A percentile compares a stretch with the other conserved stretches of the same genome.
These are phyloP conservation scores for Zygosaccharomyces pseudobailii DNA, from an alignment of 1,139 yeast genomes.

Conservation along the genomic window DNA sequence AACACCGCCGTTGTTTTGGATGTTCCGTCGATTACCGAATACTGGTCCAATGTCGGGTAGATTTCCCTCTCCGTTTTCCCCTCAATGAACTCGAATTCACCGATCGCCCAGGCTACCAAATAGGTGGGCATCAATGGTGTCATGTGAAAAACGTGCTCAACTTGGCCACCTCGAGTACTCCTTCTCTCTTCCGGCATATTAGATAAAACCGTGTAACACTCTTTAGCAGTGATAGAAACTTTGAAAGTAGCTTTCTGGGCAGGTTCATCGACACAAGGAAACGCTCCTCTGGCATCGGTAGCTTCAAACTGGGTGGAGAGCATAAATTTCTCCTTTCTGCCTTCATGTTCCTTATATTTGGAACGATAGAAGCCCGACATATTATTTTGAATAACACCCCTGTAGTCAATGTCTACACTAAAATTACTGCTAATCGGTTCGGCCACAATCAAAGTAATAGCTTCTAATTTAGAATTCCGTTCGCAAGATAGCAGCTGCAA, in stretches of 20 bases:
- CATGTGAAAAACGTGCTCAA: slow-evolving; percentile 46
- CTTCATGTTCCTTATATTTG: slow-evolving; percentile 44
- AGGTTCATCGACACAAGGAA: slow-evolving; percentile 90
- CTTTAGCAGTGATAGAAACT: slow-evolving; percentile 56
- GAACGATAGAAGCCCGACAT: slow-evolving; percentile 90
- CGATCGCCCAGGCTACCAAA: slow-evolving; percentile 71
- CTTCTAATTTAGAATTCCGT: slow-evolving; percentile 8
- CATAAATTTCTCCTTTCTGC: slow-evolving; percentile 59
- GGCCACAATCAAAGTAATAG: slow-evolving; percentile 6
- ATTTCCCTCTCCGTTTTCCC: slow-evolving; percentile 47
- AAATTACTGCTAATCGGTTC: slow-evolving; percentile 5
- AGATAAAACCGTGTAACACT: slow-evolving; percentile 61
- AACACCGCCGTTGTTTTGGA: slow-evolving; percentile 24
- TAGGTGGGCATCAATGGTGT: slow-evolving; percentile 76
- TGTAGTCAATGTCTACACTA: slow-evolving; percentile 8
- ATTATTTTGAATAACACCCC: slow-evolving; percentile 15
- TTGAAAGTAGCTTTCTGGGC: slow-evolving; percentile 74
- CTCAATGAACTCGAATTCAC: slow-evolving; percentile 71
- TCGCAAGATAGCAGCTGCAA: not conserved
- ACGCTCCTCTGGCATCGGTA: slow-evolving; percentile 84
- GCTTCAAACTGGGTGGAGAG: slow-evolving; percentile 88
- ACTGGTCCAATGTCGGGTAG: slow-evolving; percentile 17
- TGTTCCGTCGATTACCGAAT: slow-evolving; percentile 12
- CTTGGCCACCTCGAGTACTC: slow-evolving; percentile 45
- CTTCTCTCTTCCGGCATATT: slow-evolving; percentile 67